Evolutionary conservation across 257 asterid species (phyloP), one percentile per base, ranked within the genome.

Genomic region (Fraxinus cuspidata): DNA sequence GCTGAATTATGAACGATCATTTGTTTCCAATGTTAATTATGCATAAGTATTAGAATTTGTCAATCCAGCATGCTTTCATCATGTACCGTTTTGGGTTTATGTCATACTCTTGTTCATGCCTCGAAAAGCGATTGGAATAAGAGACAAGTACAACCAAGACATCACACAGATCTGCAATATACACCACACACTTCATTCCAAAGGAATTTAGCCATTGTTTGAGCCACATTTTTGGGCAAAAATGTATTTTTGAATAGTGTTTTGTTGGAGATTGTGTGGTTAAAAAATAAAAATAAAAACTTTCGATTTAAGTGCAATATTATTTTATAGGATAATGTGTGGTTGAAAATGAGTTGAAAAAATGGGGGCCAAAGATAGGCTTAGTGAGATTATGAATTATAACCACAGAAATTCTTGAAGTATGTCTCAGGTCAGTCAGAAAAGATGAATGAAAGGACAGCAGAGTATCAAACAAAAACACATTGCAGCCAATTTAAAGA

Each of bases 371-470:
- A 31, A 31, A 31, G 0, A 31, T 31, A 31, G 12, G 64, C 72
- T 29, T 63, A 25, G 49, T 38, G 51, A 66, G 28, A 29, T 10
- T 11, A 16, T 23, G 32, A 60, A 25, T 23, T 9, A 63, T 60
- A 8, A 8, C 34, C 29, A 56, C 12, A 56, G 13, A 23, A 56
- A n/a, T 19, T 23, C 27, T 44, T 44, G 53, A 44, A 44, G 64
- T n/a, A 53, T 53, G 64, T 53, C 64, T 53, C 25, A 53, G 27
- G 21, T 63, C 34, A 63, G 69, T 63, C 69, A 25, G 64, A 63
- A 63, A 21, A 8, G 31, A 25, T 23, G 16, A 63, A 25, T 1
- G 18, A 6, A 58, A 58, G 16, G 28, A 58, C 10, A 58, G 29
- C 66, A 15, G 0, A 58, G 66, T n/a, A 9, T 58, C 10, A 58